Base-by-base conservation (phyloP, 2,329 filamentous ascomycete genomes). In the Fusarium sp. region DNA sequence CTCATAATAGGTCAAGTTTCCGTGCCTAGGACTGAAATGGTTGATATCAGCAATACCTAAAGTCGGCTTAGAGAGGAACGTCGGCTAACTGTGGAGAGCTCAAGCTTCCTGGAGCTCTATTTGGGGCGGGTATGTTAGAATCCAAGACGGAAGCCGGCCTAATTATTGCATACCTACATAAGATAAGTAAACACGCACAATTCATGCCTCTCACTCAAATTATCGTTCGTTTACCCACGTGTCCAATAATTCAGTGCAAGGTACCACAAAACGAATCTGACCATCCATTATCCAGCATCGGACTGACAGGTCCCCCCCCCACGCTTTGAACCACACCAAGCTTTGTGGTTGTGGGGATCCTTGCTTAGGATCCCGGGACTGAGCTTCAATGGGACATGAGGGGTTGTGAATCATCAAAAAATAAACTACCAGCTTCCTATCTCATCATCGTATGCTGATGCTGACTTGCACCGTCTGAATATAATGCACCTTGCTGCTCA, bases 51-150 rank as follows among this genome's bases (percentile, higher is more conserved):
- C 39, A 58, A 48, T 56, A 41, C 58, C 37, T 43, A 58, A 45
- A 31, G 21, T 67, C 57, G 54, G 52, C 56, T 67, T 43, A 30
- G n/a, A 37, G 26, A 23, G 23, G 21, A 34, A 42, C 11, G 28
- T 56, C 67, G 67, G 67, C 53, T 70, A 70, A 70, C 51, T 68
- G 67, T 70, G 67, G 67, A 68, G 67, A 68, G 67, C 66, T 67
- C 21, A 48, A 63, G 50, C 49, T 56, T 37, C 18, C 34, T 56
- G 19, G n/a, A 56, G 62, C 42, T 69, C 48, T 42, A 28, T 41
- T 21, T 41, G 9, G 49, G 18, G 23, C 25, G 6, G 49, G 18
- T 18, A 51, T 41, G 41, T 25, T 31, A 25, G 21, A 48, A 37
- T 37, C 9, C 34, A 37, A 18, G 46, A 50, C 21, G 7, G 18